These are phyloP conservation scores for Vitis rotundifolia DNA, from an alignment of 164 flowering plant species.

Conservation along the genomic window DNA sequence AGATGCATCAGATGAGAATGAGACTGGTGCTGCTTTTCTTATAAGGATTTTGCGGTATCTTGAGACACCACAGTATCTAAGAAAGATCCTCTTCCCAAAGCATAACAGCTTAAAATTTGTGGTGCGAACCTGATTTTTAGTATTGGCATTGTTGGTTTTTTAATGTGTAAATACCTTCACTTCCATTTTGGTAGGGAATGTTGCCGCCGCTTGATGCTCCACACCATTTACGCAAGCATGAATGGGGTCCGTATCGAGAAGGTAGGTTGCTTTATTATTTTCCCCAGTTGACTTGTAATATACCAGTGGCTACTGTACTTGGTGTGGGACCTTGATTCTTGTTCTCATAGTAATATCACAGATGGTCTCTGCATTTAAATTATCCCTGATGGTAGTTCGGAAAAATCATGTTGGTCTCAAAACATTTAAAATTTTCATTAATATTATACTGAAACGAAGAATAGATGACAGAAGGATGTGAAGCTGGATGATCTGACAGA, in stretches of 20 bases:
- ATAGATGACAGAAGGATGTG: neutral
- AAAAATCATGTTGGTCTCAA: neutral
- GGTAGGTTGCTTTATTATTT: conserved; percentile 39
- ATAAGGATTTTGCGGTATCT: conserved; percentile 76
- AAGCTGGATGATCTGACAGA: neutral
- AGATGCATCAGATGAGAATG: conserved; percentile 45
- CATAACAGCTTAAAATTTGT: conserved; percentile 81
- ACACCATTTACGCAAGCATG: conserved; percentile 96
- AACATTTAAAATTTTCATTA: neutral
- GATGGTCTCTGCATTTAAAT: too few species aligned
- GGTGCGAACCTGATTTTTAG: conserved; percentile 39
- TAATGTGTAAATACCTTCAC: neutral
- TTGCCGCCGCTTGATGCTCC: conserved; percentile 99
- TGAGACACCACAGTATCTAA: conserved; percentile 96
- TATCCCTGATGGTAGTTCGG: too few species aligned
- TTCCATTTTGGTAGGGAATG: conserved; percentile 57
- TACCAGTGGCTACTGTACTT: neutral
- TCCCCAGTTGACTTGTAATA: neutral
- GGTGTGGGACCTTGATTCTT: too few species aligned
- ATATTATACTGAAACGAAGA: neutral
- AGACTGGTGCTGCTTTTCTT: conserved; percentile 80
- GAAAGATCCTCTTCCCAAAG: conserved; percentile 74
- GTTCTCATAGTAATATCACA: too few species aligned
- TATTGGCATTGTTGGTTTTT: neutral
- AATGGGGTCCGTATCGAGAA: conserved; percentile 93